Percentiles rank a stretch among this genome's conserved stretches.
Evolutionary conservation across 352 stramenopile genomes (phyloP).

Genomic region (Globisporangium nodosum): DNA sequence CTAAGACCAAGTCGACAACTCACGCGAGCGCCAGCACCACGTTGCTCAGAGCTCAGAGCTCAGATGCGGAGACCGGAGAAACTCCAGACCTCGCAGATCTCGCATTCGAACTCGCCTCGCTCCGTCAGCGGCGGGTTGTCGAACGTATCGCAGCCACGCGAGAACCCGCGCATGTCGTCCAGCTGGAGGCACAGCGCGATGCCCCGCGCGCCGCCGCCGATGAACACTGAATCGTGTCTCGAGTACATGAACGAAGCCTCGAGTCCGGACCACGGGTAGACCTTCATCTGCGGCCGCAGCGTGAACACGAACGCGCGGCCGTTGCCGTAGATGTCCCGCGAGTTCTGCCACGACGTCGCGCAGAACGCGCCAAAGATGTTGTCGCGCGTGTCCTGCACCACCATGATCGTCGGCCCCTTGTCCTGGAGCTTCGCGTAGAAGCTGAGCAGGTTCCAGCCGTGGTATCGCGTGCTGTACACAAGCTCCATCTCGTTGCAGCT

Average conservation of each 20-base stretch:
- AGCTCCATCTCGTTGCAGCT: conserved; percentile 72
- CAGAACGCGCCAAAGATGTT: conserved; percentile 77
- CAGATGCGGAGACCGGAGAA: conserved; percentile 65
- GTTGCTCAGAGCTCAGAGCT: background rate
- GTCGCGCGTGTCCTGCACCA: conserved; percentile 61
- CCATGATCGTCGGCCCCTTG: conserved; percentile 59
- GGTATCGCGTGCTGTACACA: conserved; percentile 46
- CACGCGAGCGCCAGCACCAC: too few species aligned
- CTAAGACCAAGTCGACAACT: too few species aligned
- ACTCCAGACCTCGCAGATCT: conserved; percentile 64
- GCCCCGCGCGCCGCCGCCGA: conserved; percentile 59
- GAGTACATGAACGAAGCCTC: conserved; percentile 75
- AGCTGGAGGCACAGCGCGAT: conserved; percentile 68
- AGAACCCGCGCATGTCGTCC: conserved; percentile 69
- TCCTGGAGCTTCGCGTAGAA: conserved; percentile 55
- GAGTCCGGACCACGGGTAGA: conserved; percentile 53
- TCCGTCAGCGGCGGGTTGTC: conserved; percentile 47
- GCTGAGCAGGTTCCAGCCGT: conserved; percentile 69
- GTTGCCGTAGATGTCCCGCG: conserved; percentile 58
- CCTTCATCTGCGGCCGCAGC: conserved; percentile 46
- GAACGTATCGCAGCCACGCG: conserved; percentile 57
- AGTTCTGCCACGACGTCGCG: conserved; percentile 54
- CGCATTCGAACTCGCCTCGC: conserved; percentile 48
- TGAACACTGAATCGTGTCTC: conserved; percentile 44
- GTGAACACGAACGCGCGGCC: conserved; percentile 72